phyloP scores from a whole-genome alignment of 768 basidiomycete genomes.

The Mycena belliarum region DNA sequence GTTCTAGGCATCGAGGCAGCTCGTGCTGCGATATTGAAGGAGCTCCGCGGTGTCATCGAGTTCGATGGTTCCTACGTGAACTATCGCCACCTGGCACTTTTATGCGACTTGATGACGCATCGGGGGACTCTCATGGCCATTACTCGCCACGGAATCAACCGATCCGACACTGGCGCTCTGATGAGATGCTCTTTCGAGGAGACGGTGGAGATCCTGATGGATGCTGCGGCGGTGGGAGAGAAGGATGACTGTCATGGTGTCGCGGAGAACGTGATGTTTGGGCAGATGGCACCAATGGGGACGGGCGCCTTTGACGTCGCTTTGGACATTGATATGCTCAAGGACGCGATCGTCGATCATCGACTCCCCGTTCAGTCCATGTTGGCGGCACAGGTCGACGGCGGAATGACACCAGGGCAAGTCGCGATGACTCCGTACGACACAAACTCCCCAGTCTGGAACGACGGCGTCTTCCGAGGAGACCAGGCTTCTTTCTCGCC shows the following conservation, averaged over 20 bases:
- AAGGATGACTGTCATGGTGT: slow-evolving; percentile 98
- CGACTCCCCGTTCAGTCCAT: slow-evolving; percentile 84
- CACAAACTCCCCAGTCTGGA: slow-evolving; percentile 84
- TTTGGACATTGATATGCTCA: slow-evolving; percentile 96
- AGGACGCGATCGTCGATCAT: slow-evolving; percentile 97
- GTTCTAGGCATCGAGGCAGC: slow-evolving; percentile 97
- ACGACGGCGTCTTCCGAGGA: slow-evolving; percentile 74
- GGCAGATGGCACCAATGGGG: slow-evolving; percentile 99
- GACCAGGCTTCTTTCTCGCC: slow-evolving; percentile 95
- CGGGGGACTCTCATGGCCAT: slow-evolving; percentile 95
- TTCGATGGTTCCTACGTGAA: slow-evolving; percentile 99
- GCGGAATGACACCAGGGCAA: slow-evolving; percentile 88
- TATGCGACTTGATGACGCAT: slow-evolving; percentile 98
- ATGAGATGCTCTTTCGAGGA: slow-evolving; percentile 99
- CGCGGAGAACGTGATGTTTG: slow-evolving; percentile 99
- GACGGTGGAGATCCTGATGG: slow-evolving; percentile 98
- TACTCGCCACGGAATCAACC: slow-evolving; percentile 98
- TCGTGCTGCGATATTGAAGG: slow-evolving; percentile 90
- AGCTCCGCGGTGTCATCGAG: slow-evolving; percentile 93
- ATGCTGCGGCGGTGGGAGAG: slow-evolving; percentile 97
- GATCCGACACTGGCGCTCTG: slow-evolving; percentile 96
- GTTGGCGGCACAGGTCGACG: slow-evolving; percentile 77
- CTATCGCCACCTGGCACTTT: slow-evolving; percentile 93
- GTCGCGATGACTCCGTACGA: slow-evolving; percentile 98
- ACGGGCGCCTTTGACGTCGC: slow-evolving; percentile 96